Evolutionary conservation across 2,329 filamentous ascomycete genomes (phyloP).

Genomic region (Curvularia hawaiiensis): DNA sequence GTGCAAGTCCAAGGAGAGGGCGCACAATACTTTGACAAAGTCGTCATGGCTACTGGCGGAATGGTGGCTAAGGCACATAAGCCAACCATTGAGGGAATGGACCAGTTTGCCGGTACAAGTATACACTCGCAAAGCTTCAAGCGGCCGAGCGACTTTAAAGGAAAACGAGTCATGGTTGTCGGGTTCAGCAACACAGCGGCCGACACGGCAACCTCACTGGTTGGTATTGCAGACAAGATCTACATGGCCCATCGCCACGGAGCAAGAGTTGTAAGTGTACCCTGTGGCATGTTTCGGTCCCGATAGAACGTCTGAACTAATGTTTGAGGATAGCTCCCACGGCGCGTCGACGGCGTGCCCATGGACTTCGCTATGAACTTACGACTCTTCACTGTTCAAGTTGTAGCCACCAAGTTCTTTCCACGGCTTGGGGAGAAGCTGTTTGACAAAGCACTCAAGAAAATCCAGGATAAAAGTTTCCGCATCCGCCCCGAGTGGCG

Average conservation of each 20-base stretch:
- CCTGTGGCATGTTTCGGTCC: background rate
- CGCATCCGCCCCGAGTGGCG: constrained; percentile 30
- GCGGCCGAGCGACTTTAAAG: constrained; percentile 15
- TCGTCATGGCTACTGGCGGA: constrained; percentile 29
- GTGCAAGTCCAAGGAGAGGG: constrained; percentile 11
- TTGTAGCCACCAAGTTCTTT: constrained; percentile 18
- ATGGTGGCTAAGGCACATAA: constrained; percentile 23
- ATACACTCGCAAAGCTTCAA: constrained; percentile 26
- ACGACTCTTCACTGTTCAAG: constrained; percentile 21
- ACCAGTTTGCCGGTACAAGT: constrained; percentile 22
- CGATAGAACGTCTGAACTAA: background rate
- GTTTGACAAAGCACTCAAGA: constrained; percentile 28
- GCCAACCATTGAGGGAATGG: constrained; percentile 22
- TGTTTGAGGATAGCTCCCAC: constrained; percentile 18
- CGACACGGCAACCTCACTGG: constrained; percentile 31
- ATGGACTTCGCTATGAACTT: constrained; percentile 24
- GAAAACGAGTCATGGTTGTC: constrained; percentile 31
- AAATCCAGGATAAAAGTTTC: constrained; percentile 29
- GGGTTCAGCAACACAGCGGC: constrained; percentile 35
- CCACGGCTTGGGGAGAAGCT: constrained; percentile 21
- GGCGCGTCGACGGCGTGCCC: constrained; percentile 18
- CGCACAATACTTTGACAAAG: constrained; percentile 25
- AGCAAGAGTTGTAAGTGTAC: constrained; percentile 20
- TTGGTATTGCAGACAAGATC: constrained; percentile 24
- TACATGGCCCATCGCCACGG: constrained; percentile 35